Evolutionary conservation across 176 grass and related monocot species (phyloP).

Genomic region (Carex cristatella): DNA sequence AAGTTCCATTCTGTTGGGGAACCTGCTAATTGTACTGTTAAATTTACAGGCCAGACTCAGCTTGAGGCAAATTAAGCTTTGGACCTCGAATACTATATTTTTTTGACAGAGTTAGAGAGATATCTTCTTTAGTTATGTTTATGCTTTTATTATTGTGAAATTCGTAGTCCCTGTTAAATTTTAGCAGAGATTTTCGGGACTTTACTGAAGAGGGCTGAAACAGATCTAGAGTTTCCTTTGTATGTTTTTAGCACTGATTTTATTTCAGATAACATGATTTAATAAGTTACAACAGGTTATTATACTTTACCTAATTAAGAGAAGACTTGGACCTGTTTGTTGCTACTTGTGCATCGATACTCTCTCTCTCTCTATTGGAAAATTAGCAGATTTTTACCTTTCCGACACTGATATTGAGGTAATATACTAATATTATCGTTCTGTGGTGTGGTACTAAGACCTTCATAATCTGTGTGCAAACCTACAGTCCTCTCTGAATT

Average conservation of each 20-base stretch:
- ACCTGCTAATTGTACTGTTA: background rate
- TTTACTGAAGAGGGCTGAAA: background rate
- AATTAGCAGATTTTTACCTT: too few species aligned
- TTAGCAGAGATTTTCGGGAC: background rate
- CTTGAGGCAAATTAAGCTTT: conserved; percentile 6
- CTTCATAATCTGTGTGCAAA: too few species aligned
- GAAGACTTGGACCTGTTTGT: background rate
- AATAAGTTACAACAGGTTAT: background rate
- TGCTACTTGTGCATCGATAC: background rate
- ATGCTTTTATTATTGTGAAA: background rate
- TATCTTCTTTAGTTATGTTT: background rate
- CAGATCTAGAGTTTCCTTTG: background rate
- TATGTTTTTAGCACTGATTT: background rate
- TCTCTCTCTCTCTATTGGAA: background rate
- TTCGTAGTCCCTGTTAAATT: background rate
- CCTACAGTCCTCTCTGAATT: too few species aligned
- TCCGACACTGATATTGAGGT: too few species aligned
- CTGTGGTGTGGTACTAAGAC: too few species aligned
- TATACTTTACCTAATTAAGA: background rate
- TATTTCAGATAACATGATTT: background rate
- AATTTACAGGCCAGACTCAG: background rate
- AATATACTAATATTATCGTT: too few species aligned
- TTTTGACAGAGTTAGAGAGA: background rate
- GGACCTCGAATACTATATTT: background rate
- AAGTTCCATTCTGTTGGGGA: background rate